phyloP scores from a whole-genome alignment of 23 red algal species.

The Gracilaria domingensis region DNA sequence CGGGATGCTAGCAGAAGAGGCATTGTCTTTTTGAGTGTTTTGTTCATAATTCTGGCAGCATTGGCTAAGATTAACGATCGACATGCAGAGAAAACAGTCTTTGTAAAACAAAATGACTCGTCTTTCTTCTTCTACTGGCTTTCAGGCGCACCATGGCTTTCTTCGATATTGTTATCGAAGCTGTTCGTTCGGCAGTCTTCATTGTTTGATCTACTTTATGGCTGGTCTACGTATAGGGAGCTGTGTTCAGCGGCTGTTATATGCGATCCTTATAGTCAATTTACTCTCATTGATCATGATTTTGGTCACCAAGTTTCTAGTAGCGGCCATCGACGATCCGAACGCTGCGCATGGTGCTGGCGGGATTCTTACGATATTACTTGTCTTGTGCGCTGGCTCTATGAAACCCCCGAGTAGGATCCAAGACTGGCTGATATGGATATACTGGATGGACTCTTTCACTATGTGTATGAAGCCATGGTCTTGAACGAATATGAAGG shows the following conservation, averaged over 20 bases:
- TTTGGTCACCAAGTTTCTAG: no score
- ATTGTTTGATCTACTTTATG: conserved; percentile 68
- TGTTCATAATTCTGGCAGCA: conserved; percentile 53
- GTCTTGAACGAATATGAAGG: conserved; percentile 90
- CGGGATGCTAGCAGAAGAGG: conserved; percentile 63
- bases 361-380: no score
- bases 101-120: no score
- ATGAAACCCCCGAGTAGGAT: no score
- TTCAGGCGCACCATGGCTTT: conserved; percentile 51
- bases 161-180: conserved; percentile 53
- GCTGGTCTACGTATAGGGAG: conserved; percentile 68
- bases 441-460: conserved; percentile 91
- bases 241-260: no score
- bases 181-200: conserved; percentile 32
- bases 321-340: no score
- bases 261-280: no score
- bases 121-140: conserved; percentile 70
- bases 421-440: conserved; percentile 84
- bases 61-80: conserved; percentile 49
- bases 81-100: no score
- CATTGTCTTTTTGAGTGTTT: conserved; percentile 65
- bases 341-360: no score
- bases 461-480: conserved; percentile 82
- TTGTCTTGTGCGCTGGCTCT: no score
- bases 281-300: no score